Evolutionary conservation across 2,329 filamentous ascomycete species (phyloP).

Genomic region (Epichloe sp.): DNA sequence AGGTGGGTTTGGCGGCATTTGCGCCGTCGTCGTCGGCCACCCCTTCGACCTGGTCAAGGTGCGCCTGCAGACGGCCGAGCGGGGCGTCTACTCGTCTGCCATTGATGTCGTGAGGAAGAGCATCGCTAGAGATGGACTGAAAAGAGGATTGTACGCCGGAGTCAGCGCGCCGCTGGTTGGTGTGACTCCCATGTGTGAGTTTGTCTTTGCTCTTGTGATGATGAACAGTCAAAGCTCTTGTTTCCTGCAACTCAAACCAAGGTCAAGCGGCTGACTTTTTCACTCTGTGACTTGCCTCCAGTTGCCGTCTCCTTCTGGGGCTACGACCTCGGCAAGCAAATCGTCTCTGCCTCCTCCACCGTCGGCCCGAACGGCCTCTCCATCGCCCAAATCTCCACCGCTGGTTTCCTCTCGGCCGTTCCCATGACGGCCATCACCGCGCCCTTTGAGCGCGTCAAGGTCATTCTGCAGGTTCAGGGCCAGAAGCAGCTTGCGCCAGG

Average conservation of each 20-base stretch:
- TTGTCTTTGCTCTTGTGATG: background rate
- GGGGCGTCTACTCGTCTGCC: conserved; percentile 79
- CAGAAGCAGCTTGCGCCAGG: conserved; percentile 79
- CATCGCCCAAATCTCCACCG: conserved; percentile 77
- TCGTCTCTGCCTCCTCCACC: conserved; percentile 58
- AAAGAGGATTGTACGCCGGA: conserved; percentile 82
- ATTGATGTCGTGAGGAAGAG: conserved; percentile 87
- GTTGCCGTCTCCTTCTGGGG: conserved; percentile 67
- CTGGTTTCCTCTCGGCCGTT: conserved; percentile 94
- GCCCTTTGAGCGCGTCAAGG: conserved; percentile 96
- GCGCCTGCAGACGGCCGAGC: conserved; percentile 87
- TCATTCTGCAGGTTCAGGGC: conserved; percentile 93
- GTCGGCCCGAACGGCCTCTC: conserved; percentile 59
- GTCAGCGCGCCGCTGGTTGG: conserved; percentile 89
- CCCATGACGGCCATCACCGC: conserved; percentile 98
- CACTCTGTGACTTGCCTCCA: conserved; percentile 15
- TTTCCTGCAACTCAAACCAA: too few species aligned
- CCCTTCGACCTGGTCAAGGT: conserved; percentile 98
- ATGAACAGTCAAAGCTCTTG: too few species aligned
- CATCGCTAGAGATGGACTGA: conserved; percentile 71
- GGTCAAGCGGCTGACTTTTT: background rate
- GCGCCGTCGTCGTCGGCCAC: conserved; percentile 87
- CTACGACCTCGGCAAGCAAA: conserved; percentile 86
- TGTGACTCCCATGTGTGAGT: conserved; percentile 97
- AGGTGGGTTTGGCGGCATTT: conserved; percentile 86